These are phyloP conservation scores for Neurospora sp. DNA, from an alignment of 2,329 filamentous ascomycete genomes.

Conservation along the genomic window DNA sequence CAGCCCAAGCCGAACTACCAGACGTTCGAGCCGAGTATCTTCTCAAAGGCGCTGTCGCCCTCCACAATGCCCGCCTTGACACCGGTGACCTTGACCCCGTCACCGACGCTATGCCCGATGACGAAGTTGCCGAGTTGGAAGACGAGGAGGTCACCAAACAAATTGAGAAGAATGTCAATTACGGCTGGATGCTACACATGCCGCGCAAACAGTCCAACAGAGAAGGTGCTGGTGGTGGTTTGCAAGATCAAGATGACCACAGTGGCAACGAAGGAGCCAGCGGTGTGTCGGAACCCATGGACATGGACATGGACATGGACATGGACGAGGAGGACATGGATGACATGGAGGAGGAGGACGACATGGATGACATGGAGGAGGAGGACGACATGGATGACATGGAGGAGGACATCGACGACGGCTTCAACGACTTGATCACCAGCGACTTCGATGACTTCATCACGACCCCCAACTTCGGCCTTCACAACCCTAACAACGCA, in stretches of 20 bases:
- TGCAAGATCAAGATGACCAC: neutral
- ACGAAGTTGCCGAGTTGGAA: neutral
- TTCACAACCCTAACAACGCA: conserved; percentile 5
- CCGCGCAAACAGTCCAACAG: neutral
- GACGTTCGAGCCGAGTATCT: neutral
- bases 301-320: neutral
- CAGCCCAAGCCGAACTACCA: neutral
- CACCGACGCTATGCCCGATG: neutral
- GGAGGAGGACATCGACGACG: neutral
- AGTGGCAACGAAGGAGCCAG: neutral
- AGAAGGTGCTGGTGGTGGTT: neutral
- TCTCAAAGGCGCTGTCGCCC: neutral
- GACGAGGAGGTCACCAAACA: neutral
- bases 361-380: neutral
- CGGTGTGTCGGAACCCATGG: neutral
- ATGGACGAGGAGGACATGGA: neutral
- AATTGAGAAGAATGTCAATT: neutral
- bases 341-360: neutral
- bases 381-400: neutral
- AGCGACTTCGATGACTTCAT: neutral
- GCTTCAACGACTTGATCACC: neutral
- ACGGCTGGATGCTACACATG: neutral
- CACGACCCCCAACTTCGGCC: neutral
- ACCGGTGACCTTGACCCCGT: neutral
- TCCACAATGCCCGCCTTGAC: neutral